Percentiles rank a stretch among this genome's conserved stretches.
Conservation (phyloP, 129 eudicot species). For the Logfia minima region DNA sequence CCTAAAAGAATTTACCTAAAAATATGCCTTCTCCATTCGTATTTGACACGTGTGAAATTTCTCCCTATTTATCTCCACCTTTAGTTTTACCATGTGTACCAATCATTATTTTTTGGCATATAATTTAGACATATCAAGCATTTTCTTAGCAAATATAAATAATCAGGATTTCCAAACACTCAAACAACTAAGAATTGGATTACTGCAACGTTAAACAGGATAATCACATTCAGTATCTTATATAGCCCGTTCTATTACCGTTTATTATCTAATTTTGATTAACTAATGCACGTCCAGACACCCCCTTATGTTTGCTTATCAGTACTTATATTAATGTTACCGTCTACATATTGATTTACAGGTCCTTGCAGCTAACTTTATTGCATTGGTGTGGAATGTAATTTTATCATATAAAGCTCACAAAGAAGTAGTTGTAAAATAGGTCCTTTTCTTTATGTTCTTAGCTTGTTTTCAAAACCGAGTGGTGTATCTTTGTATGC, state of each 20-base stretch:
- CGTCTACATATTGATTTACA: constrained; percentile 31
- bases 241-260: background rate
- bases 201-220: background rate
- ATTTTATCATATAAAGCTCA: constrained; percentile 86
- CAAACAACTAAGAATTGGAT: background rate
- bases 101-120: background rate
- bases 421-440: constrained; percentile 66
- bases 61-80: background rate
- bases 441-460: constrained; percentile 31
- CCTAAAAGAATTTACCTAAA: background rate
- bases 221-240: background rate
- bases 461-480: background rate
- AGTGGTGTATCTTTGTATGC: background rate
- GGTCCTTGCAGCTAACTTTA: constrained; percentile 89
- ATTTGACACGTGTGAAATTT: background rate
- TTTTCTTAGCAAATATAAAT: background rate
- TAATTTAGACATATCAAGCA: background rate
- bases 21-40: no score
- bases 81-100: background rate
- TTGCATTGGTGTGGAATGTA: constrained; percentile 83
- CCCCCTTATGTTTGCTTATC: background rate
- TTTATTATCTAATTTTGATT: background rate
- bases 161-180: background rate
- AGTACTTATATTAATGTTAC: constrained; percentile 1
- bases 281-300: background rate